A percentile compares a stretch with the other conserved stretches of the same genome.
Conservation (phyloP, 1,284 basidiomycete genomes). For the Ustilago cynodontis region DNA sequence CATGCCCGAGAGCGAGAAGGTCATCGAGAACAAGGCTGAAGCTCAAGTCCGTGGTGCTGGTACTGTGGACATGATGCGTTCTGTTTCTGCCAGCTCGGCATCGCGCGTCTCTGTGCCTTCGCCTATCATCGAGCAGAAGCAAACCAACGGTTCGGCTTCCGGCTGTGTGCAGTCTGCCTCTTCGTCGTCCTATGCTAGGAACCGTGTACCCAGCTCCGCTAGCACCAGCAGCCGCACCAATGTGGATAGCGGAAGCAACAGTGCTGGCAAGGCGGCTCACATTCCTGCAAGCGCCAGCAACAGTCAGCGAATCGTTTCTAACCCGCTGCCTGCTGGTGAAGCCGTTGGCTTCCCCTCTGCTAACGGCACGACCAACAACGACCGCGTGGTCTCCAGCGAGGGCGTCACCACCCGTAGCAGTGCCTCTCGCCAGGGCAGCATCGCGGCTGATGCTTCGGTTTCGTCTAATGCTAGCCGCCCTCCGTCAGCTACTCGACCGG, state of each 20-base stretch:
- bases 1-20: conserved; percentile 38
- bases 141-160: conserved; percentile 5
- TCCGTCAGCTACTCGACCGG: conserved; percentile 18
- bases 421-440: conserved; percentile 7
- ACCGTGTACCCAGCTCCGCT: conserved; percentile 35
- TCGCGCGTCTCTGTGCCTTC: conserved; percentile 45
- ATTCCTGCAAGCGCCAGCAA: conserved; percentile 16
- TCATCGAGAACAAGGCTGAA: conserved; percentile 22
- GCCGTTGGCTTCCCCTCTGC: conserved; percentile 42
- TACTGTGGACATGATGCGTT: conserved; percentile 42
- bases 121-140: conserved; percentile 37
- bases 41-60: background rate
- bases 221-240: conserved; percentile 20
- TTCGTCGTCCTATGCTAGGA: conserved; percentile 7
- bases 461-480: conserved; percentile 16
- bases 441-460: conserved; percentile 6
- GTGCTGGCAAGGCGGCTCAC: conserved; percentile 3
- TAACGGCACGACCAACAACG: conserved; percentile 1
- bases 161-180: conserved; percentile 6
- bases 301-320: conserved; percentile 30
- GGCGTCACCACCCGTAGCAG: conserved; percentile 10
- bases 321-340: conserved; percentile 24
- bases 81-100: conserved; percentile 36
- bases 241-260: background rate
- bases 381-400: conserved; percentile 12